Evolutionary conservation across 805 yeast genomes (phyloP).

Genomic region (Yarrowia hollandica): DNA sequence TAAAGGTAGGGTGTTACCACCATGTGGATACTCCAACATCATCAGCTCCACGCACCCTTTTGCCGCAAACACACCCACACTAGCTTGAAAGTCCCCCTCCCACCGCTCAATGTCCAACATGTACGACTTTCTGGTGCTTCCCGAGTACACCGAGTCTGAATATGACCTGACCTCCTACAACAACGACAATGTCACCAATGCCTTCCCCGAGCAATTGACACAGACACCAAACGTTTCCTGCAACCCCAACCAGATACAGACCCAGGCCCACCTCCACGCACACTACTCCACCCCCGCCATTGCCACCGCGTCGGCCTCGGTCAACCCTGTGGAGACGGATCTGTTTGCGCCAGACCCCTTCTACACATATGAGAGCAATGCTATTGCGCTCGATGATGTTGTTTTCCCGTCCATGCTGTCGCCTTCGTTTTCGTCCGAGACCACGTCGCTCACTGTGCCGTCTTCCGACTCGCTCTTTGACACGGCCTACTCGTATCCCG

Average conservation of each 20-base stretch:
- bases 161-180: neutral
- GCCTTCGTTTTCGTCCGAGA: neutral
- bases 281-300: neutral
- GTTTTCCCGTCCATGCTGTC: slow-evolving; percentile 14
- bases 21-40: neutral
- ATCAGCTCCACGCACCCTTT: neutral
- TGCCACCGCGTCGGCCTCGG: neutral
- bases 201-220: neutral
- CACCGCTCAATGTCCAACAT: neutral
- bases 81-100: neutral
- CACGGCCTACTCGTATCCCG: neutral
- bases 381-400: neutral
- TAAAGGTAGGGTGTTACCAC: neutral
- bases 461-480: neutral
- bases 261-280: too few species aligned
- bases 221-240: too few species aligned
- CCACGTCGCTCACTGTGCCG: neutral
- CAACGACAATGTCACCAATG: neutral
- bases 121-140: slow-evolving; percentile 18
- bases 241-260: too few species aligned
- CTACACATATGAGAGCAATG: slow-evolving; percentile 14
- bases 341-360: neutral
- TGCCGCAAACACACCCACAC: neutral
- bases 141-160: neutral
- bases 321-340: neutral